A percentile compares a stretch with the other conserved stretches of the same genome.
phyloP scores from a whole-genome alignment of 306 rosid genomes.

The Comarum palustre region DNA sequence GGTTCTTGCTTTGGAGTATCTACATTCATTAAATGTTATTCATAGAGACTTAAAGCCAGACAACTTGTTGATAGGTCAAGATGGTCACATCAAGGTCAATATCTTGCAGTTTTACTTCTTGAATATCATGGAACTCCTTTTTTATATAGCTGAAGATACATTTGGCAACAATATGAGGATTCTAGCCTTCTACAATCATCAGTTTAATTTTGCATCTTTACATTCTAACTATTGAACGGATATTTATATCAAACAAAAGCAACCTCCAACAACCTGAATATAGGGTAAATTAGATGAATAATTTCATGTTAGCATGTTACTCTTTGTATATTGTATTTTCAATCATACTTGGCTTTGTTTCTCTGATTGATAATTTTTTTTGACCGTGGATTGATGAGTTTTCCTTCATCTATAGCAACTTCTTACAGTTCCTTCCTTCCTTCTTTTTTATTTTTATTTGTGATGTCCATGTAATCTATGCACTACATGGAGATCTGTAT shows the following conservation, averaged over 20 bases:
- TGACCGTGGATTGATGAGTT: neutral
- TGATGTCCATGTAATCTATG: neutral
- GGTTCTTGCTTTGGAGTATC: slow-evolving; percentile 98
- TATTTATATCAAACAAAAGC: neutral
- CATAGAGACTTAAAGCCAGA: slow-evolving; percentile 99
- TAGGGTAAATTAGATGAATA: neutral
- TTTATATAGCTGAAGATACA: neutral
- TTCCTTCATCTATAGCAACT: neutral
- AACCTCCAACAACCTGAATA: slow-evolving; percentile 6
- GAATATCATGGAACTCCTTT: neutral
- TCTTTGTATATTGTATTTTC: neutral
- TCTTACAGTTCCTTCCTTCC: neutral
- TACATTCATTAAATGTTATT: slow-evolving; percentile 76
- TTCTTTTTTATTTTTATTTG: neutral
- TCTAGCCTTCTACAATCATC: slow-evolving; percentile 2
- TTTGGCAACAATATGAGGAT: neutral
- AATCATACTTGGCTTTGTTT: neutral
- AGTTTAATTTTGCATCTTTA: neutral
- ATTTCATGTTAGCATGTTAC: neutral
- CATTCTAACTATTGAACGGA: neutral
- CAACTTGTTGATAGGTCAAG: slow-evolving; percentile 90
- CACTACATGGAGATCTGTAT: neutral
- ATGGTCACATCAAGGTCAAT: slow-evolving; percentile 92
- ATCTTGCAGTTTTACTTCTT: slow-evolving; percentile 24
- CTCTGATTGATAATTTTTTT: neutral